Conservation (phyloP, 1,284 basidiomycete genomes). For the Cutaneotrichosporon arboriforme region DNA sequence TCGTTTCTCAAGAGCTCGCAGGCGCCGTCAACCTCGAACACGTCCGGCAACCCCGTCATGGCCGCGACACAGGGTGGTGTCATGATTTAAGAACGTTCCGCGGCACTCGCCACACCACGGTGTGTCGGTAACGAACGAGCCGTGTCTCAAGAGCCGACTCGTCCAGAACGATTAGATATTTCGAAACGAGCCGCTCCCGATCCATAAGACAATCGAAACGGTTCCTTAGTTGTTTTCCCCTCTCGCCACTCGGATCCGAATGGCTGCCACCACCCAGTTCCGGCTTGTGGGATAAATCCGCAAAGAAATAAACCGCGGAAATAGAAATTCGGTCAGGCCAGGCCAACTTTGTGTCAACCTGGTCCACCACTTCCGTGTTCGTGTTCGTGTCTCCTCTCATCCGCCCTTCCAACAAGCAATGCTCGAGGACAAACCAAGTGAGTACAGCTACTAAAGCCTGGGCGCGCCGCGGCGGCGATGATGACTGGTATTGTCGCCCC, state of each 20-base stretch:
- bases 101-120: too few relatives aligned
- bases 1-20: slow-evolving; percentile 4
- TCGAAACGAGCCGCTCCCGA: too few relatives aligned
- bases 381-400: not conserved
- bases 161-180: too few relatives aligned
- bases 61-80: too few relatives aligned
- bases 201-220: too few relatives aligned
- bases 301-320: not conserved
- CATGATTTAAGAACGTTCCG: too few relatives aligned
- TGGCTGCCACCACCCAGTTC: too few relatives aligned
- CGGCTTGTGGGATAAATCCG: slow-evolving; percentile 6
- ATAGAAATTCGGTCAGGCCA: not conserved
- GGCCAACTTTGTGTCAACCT: not conserved
- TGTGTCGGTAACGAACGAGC: too few relatives aligned
- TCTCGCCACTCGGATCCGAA: too few relatives aligned
- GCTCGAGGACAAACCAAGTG: not conserved
- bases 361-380: not conserved
- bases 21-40: not conserved
- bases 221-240: too few relatives aligned
- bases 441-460: not conserved
- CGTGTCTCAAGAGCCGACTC: too few relatives aligned
- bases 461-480: slow-evolving; percentile 7
- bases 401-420: not conserved
- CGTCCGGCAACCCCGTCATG: too few relatives aligned
- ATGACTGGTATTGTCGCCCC: slow-evolving; percentile 45